Evolutionary conservation across 768 basidiomycete species (phyloP), one percentile per base, ranked within the genome.

Genomic region (Candolleomyces eurysporus): DNA sequence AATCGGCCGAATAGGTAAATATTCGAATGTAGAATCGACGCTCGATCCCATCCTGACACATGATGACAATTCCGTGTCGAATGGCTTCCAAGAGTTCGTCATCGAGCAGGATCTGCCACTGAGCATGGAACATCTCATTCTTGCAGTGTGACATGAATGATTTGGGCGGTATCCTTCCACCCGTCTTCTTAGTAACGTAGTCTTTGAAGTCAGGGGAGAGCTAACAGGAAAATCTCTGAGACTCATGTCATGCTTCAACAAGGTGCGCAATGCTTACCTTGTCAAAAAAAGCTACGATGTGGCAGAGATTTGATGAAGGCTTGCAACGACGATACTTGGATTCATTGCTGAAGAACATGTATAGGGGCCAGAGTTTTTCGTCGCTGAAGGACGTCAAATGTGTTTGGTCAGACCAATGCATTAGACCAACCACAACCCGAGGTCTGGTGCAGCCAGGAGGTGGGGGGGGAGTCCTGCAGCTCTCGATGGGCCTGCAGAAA

Each of bases 201-300:
- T 72, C 69, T 19, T 69, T 64, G 5, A 73, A 45, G 1, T 58
- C 31, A 42, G 70, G 68, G 0, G 71, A 66, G 17, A 73, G 65
- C 73, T 64, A 40, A 58, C 13, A 17, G 32, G 14, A 17, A 2
- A 19, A 55, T 11, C 14, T 16, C 14, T 8, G 2, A 36, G 51
- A 14, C 14, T 49, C 10, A 26, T 16, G 48, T 49, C 45, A 21
- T 16, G 59, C 22, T 30, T 9, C 48, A 5, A 17, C 21, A n/a
- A 49, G 40, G 57, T 11, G 48, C 7, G 17, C 9, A n/a, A 43
- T 5, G 40, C 11, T 31, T 31, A 71, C 68, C 61, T 68, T 67
- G 0, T 77, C 78, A 43, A 83, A 72, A 64, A 80, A 82, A 2
- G 75, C 79, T 4, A 79, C 17, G 58, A 78, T 78, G 59, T 82